Base-by-base conservation (phyloP, 2,329 filamentous ascomycete genomes). In the Curvularia verruculosa region DNA sequence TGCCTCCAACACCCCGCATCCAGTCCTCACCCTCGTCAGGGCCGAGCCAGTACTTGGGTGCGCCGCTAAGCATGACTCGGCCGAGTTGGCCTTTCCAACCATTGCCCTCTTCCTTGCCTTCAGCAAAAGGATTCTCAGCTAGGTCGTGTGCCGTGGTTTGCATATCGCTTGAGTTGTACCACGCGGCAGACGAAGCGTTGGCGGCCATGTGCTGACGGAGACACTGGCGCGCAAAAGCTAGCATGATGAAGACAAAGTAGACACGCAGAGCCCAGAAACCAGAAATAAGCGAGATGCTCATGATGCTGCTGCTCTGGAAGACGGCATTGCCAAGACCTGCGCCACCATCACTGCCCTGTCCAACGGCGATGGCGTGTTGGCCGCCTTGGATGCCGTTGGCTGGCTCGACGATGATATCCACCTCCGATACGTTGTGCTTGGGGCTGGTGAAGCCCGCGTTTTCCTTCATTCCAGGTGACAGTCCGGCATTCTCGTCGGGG, bases 161-260 rank as follows among this genome's bases (percentile, higher is more conserved):
- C 54, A 81, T 67, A 44, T 65, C 68, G 60, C 67, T 71, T 15
- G 69, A 66, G 51, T 54, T 69, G 65, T 73, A 74, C 63, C 80
- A 80, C n/a, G 80, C 77, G 13, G 80, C 69, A 21, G 65, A 68
- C 6, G 80, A 79, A 15, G 80, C 75, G 62, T 72, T 77, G 29
- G 70, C 69, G 31, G 83, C 79, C 48, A 89, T 82, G 73, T 91
- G 86, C 65, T 88, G 87, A 57, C 90, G 85, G 48, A 97, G 79
- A 13, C 91, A 88, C 71, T 88, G 85, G 61, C 91, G 86, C 3
- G 93, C 91, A 75, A 90, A 95, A 6, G 91, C 87, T 78, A 96
- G 87, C 74, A 96, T 87, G 52, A 97, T 84, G 36, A 96, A 80
- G 65, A 90, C 86, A 68, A 96, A 93, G 79, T 97, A 97, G 28